Conservation (phyloP, 2,329 filamentous ascomycete genomes). For the Fusarium stilboides region DNA sequence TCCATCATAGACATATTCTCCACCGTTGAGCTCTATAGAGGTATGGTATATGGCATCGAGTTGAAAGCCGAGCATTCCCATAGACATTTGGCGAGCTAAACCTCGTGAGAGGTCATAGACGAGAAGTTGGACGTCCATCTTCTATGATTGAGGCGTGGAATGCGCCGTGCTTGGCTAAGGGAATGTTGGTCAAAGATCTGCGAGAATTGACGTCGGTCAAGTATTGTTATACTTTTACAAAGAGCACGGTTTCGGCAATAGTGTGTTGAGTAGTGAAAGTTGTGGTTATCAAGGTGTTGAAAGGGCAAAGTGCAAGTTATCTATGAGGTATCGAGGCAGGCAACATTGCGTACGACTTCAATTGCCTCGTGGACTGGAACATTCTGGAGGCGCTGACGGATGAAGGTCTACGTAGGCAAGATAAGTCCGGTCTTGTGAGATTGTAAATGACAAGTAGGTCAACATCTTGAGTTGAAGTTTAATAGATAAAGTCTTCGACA, state of each 20-base stretch:
- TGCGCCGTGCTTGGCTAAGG: background rate
- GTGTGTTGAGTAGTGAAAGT: background rate
- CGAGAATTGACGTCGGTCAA: background rate
- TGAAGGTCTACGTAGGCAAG: slow-evolving; percentile 16
- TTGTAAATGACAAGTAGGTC: background rate
- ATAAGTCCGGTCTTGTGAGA: background rate
- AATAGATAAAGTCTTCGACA: background rate
- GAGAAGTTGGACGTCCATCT: slow-evolving; percentile 83
- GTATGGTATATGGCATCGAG: slow-evolving; percentile 98
- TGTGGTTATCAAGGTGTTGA: slow-evolving; percentile 7
- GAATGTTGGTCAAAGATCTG: background rate
- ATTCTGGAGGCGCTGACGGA: slow-evolving; percentile 43
- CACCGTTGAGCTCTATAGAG: slow-evolving; percentile 84
- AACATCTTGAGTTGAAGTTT: background rate
- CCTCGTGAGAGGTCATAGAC: slow-evolving; percentile 84
- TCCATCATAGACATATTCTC: slow-evolving; percentile 92
- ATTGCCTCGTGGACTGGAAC: slow-evolving; percentile 36
- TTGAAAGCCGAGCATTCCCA: slow-evolving; percentile 67
- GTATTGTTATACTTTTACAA: background rate
- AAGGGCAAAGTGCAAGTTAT: slow-evolving; percentile 6
- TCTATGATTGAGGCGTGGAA: background rate
- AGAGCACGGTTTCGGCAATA: background rate
- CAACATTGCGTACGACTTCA: slow-evolving; percentile 47
- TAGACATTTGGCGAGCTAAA: slow-evolving; percentile 69
- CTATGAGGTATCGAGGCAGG: slow-evolving; percentile 28